phyloP scores from a whole-genome alignment of 768 basidiomycete genomes.

The Strobilomyces confusus region DNA sequence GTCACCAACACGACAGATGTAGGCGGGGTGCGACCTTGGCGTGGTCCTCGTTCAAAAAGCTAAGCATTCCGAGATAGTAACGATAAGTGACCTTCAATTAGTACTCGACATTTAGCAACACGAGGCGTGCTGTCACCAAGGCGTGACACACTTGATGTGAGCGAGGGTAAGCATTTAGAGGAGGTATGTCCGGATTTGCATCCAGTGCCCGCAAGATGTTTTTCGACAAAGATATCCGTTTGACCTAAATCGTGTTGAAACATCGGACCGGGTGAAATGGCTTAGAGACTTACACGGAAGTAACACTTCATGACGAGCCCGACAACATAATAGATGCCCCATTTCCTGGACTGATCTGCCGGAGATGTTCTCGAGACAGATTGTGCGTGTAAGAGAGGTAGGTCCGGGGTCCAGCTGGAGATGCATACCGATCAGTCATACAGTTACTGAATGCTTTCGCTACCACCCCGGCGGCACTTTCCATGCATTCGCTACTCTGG shows the following conservation, averaged over 20 bases:
- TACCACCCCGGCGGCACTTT: constrained; percentile 82
- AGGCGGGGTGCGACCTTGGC: constrained; percentile 50
- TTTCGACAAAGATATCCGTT: constrained; percentile 86
- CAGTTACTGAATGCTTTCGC: constrained; percentile 89
- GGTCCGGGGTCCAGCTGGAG: neutral
- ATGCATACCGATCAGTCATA: constrained; percentile 70
- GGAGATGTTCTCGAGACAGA: constrained; percentile 52
- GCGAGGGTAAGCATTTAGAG: constrained; percentile 69
- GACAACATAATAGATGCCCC: constrained; percentile 92
- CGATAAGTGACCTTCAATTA: constrained; percentile 77
- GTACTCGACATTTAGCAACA: constrained; percentile 15
- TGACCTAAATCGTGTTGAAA: constrained; percentile 51
- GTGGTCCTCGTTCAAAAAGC: constrained; percentile 91
- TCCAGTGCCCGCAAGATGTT: constrained; percentile 88
- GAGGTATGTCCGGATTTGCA: constrained; percentile 81
- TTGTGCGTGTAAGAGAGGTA: neutral
- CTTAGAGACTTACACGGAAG: constrained; percentile 65
- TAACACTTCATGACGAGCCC: constrained; percentile 90
- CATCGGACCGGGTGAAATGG: neutral
- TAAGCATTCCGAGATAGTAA: constrained; percentile 94
- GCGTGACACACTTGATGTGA: constrained; percentile 68
- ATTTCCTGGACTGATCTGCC: constrained; percentile 70
- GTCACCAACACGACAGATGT: neutral
- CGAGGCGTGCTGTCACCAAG: constrained; percentile 4
- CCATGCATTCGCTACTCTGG: constrained; percentile 66